Conservation (phyloP, 1,284 basidiomycete species). For the Papiliotrema terrestris region DNA sequence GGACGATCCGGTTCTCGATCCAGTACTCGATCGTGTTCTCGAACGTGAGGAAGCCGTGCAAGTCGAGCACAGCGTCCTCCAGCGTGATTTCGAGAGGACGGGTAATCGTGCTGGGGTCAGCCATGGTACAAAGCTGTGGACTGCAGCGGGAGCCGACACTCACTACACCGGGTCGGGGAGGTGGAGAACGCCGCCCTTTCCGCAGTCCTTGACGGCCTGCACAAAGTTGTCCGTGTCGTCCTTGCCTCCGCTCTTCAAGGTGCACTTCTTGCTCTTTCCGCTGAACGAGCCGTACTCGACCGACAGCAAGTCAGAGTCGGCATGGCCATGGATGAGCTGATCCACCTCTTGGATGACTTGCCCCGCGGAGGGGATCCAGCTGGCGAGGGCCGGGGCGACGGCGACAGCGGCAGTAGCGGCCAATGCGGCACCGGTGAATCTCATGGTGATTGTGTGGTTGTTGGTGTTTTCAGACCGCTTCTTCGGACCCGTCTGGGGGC, state of each 20-base stretch:
- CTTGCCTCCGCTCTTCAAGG: slow-evolving; percentile 46
- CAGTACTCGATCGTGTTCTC: slow-evolving; percentile 59
- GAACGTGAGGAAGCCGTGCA: slow-evolving; percentile 60
- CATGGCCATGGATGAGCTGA: slow-evolving; percentile 15
- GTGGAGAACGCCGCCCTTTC: slow-evolving; percentile 53
- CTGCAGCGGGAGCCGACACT: slow-evolving; percentile 39
- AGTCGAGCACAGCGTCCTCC: slow-evolving; percentile 53
- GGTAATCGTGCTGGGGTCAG: slow-evolving; percentile 5
- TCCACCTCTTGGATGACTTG: slow-evolving; percentile 11
- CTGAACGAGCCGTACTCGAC: slow-evolving; percentile 11
- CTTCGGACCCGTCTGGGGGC: too few relatives aligned
- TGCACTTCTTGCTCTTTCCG: slow-evolving; percentile 33
- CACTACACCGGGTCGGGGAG: slow-evolving; percentile 21
- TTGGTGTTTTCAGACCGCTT: too few relatives aligned
- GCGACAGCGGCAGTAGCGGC: neutral
- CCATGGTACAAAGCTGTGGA: slow-evolving; percentile 53
- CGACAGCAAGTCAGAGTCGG: neutral
- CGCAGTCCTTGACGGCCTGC: slow-evolving; percentile 56
- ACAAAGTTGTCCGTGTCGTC: slow-evolving; percentile 54
- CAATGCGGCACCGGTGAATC: neutral
- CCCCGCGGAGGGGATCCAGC: slow-evolving; percentile 12
- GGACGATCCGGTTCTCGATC: slow-evolving; percentile 57
- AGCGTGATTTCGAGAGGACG: slow-evolving; percentile 42
- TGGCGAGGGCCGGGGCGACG: slow-evolving; percentile 18
- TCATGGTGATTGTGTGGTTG: too few relatives aligned